A percentile compares a stretch with the other conserved stretches of the same genome.
phyloP scores from a whole-genome alignment of 768 basidiomycete species.

The Termitomyces sp. region DNA sequence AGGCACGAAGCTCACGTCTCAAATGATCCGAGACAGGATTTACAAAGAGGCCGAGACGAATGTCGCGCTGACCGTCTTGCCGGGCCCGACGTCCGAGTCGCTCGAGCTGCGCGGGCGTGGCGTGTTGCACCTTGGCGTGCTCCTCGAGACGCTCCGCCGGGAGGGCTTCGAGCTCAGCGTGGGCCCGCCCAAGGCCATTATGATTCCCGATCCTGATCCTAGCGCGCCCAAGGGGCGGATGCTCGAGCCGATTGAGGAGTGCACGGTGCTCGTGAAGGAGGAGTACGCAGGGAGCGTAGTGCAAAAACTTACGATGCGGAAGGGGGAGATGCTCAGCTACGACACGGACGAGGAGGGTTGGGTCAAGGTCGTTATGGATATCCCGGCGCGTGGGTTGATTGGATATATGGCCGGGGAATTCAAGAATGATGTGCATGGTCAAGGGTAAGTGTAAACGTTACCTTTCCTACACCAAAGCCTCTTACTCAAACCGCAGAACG shows the following conservation, averaged over 20 bases:
- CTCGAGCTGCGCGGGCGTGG: slow-evolving; percentile 45
- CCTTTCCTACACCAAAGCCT: neutral
- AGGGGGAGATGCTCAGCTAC: slow-evolving; percentile 43
- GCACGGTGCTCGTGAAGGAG: slow-evolving; percentile 39
- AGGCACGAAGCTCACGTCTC: slow-evolving; percentile 45
- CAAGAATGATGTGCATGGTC: slow-evolving; percentile 45
- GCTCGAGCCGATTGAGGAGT: slow-evolving; percentile 45
- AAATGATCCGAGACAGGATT: slow-evolving; percentile 42
- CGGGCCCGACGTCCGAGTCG: slow-evolving; percentile 44
- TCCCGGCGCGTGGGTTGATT: slow-evolving; percentile 43
- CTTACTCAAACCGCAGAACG: slow-evolving; percentile 22
- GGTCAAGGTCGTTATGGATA: slow-evolving; percentile 43
- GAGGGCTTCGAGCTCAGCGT: slow-evolving; percentile 45
- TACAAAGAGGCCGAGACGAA: slow-evolving; percentile 49
- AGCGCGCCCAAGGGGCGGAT: slow-evolving; percentile 22
- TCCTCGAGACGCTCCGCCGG: slow-evolving; percentile 42
- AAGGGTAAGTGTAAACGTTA: slow-evolving; percentile 28
- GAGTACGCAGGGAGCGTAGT: slow-evolving; percentile 43
- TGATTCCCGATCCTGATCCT: slow-evolving; percentile 37
- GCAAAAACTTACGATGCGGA: slow-evolving; percentile 47
- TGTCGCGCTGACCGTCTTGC: slow-evolving; percentile 43
- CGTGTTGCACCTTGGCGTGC: slow-evolving; percentile 46
- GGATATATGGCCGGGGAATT: slow-evolving; percentile 51
- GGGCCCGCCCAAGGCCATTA: slow-evolving; percentile 46
- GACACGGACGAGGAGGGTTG: slow-evolving; percentile 43